Base-by-base conservation (phyloP, 257 asterid species). In the Mentha longifolia region DNA sequence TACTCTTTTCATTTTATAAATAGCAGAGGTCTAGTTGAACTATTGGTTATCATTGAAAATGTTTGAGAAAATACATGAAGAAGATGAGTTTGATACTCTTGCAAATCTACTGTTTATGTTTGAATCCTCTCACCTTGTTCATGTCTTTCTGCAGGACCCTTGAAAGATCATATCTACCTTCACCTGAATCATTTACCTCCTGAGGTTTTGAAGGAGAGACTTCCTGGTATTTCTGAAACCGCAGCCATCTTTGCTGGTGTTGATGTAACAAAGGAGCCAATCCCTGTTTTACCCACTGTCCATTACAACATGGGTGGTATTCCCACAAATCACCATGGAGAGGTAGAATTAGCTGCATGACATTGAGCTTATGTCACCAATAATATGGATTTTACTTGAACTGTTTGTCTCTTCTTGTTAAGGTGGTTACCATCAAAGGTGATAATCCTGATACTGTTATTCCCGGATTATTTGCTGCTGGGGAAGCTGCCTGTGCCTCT, bases 241-340 rank as follows among this genome's bases (percentile, higher is more conserved):
- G 99, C 97, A 30, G 97, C 97, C 43, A 94, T 94, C 72, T 94
- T 91, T 61, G 97, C 99, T 65, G 99, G 99, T 72, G 99, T 94
- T 70, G 98, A 94, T 84, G 97, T 94, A 51, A 94, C 99, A 25
- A 88, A 89, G 82, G 97, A 94, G 79, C 98, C 99, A 65, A 91
- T 94, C 76, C 99, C 99, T 65, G 99, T 94, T 72, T 82, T 91
- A 72, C 99, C 99, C 31, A 94, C 98, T 31, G 99, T 94, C 69
- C 99, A 94, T 68, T 94, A 94, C 68, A 94, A 94, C 82, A 94
- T 94, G 99, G 99, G 99, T 61, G 99, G 99, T 75, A 86, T 94
- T 77, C 99, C 99, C 51, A 91, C 97, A 22, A 94, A 94, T 78
- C 72, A 94, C 86, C 88, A 88, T 65, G 99, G 99, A 70, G 96